Base-by-base conservation (phyloP, 306 rosid species). In the Prunus salicina region DNA sequence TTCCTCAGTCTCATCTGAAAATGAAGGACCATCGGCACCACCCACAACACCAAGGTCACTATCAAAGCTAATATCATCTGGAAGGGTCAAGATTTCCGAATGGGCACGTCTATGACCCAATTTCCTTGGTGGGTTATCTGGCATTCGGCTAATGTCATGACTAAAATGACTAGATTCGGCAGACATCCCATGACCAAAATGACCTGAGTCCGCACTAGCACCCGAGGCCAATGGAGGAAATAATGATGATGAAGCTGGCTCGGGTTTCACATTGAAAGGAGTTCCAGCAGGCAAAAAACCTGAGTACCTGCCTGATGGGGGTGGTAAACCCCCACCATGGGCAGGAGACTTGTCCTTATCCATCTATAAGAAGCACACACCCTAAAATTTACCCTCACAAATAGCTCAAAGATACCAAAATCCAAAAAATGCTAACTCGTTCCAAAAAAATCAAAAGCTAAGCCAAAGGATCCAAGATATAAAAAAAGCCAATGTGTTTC, bases 21-120 rank as follows among this genome's bases (percentile, higher is more conserved):
- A 85, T 0, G 98, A 91, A 18, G 97, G 98, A 15, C 91, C 97
- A 75, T 93, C 96, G n/a, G 83, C 90, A 12, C 89, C 93, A 41
- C 98, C 98, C 72, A 91, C 96, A 16, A 94, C 91, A 74, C 98
- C 98, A 56, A 94, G 97, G 64, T 91, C 98, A 80, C 97, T 90
- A 64, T 90, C 97, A 7, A 94, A 94, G 80, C 98, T 90, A 75
- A 94, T 90, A 86, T 94, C 98, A 89, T 91, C 98, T 0, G 98
- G 97, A 49, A 91, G 83, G 4, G 96, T 91, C 52, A 94, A 85
- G 71, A 94, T 94, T 84, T 94, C 98, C 0, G 97, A 94, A 81
- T 94, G 98, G 58, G 97, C 98, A 65, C 98, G 96, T 60, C 98
- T 86, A 71, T 94, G 98, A 55, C 98, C 98, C 82, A 86, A 61